Base-by-base conservation (phyloP, 2,329 filamentous ascomycete genomes). In the Pyricularia sp. region DNA sequence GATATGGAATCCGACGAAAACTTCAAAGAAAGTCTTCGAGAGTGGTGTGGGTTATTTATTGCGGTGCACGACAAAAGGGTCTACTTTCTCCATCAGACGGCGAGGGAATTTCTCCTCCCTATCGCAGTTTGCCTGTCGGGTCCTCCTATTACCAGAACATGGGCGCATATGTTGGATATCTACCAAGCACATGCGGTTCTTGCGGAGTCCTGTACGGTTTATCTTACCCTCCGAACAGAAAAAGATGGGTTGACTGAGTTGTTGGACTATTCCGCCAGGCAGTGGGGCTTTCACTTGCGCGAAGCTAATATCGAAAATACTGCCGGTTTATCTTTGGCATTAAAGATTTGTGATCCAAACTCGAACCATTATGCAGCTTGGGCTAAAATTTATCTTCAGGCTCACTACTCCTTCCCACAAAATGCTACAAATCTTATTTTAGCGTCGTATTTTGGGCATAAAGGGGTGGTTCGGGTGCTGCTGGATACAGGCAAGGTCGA, bases 51-150 rank as follows among this genome's bases (percentile, higher is more conserved):
- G 9, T 67, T 77, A 0, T 77, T 78, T 31, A 61, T 78, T 42
- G 74, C 73, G 12, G 69, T 77, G 23, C 12, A 77, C 59, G 64
- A 74, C 12, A 72, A 68, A n/a, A 75, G 66, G 11, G 64, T 78
- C 64, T 75, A 77, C 65, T 73, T 78, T 55, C 69, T 78, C 28
- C 75, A 78, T 70, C 75, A 78, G 72, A 77, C 76, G 12, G 76
- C 75, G 64, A 71, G 74, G 17, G 75, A 77, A 68, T 78, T 78
- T 71, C 75, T 78, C 61, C 70, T 76, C 1, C 69, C 71, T 31
- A 65, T 69, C 26, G 12, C 67, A 30, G 23, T 68, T 26, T 68
- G 69, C 20, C 36, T 42, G 65, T n/a, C 71, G 63, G 28, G 4
- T 26, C 65, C 61, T 28, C 14, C 26, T 61, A 42, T 31, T 28